Evolutionary conservation across 2,329 filamentous ascomycete genomes (phyloP), one percentile per base, ranked within the genome.

Genomic region (Bipolaris gigantea): DNA sequence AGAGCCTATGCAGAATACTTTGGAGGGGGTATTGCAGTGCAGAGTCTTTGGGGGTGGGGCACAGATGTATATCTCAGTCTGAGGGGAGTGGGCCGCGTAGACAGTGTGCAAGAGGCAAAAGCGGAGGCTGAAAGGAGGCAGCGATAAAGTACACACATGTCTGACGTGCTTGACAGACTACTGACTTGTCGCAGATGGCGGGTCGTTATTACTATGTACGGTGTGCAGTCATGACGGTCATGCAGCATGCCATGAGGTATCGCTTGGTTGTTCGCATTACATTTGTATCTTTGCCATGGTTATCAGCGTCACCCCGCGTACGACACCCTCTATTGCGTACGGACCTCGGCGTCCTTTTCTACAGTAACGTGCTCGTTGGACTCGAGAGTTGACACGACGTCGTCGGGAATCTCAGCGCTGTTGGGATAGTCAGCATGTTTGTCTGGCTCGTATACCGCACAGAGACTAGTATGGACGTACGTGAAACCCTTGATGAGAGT

Each of bases 1-100:
- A 83, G 94, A 57, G 93, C 94, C 0, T 99, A 99, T 70, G 94
- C 94, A 0, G 93, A 99, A 78, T 99, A 97, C 68, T 99, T 99
- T 79, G 94, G 94, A 2, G 94, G 94, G 0, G 92, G 92, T 2
- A 94, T 99, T 54, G 87, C 87, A 4, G 87, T 99, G n/a, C 93
- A 99, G 80, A 97, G 91, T 72, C 76, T 97, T 42, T 94, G 91
- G 79, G 93, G 94, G 4, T 99, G 94, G 94, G 94, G 86, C 0
- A 86, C 85, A 3, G 85, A 88, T 75, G 84, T 87, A 1, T 88
- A 87, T 72, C 71, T 88, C 50, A 86, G 81, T 46, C 64, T 87
- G 59, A 78, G 83, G 60, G 84, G 84, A 0, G 83, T 87, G 49
- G 84, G 83, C 0, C 82, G 61, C 42, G 64, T 74, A 13, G 72